Evolutionary conservation across 176 grass and related monocot species (phyloP), one percentile per base, ranked within the genome.

Genomic region (Eleusine indica): DNA sequence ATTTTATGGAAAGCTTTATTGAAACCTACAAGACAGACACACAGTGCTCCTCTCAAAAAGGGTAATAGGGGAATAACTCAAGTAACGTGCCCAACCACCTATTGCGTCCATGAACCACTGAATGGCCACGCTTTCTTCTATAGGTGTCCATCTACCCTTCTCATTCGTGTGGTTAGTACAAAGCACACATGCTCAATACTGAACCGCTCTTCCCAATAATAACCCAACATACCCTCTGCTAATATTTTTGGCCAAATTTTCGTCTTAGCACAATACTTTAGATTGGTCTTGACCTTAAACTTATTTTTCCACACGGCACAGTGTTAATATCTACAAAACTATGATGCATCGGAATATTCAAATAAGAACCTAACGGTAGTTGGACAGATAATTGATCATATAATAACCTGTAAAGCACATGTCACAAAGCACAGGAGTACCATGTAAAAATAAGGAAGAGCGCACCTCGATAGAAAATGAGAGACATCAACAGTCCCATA

Each of bases 111-210:
- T 32, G 82, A 72, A 41, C 40, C 28, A 70, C 28, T 29, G 69
- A 48, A 62, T 49, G 18, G 47, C 17, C 77, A 16, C 9, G 19
- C n/a, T 9, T 15, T 4, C 9, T 32, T 35, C 18, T 32, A 67
- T 15, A 15, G 17, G 43, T 67, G 42, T 38, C 4, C 39, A 84
- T 88, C 25, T 37, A 19, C 75, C 47, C 17, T 64, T 35, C 66
- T 18, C 54, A 72, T 53, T 37, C 3, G 51, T 22, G 87, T 65
- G 80, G 38, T n/a, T 78, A 78, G n/a, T 57, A 52, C 68, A 63
- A 47, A 85, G 22, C 71, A 12, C 72, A 82, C 78, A 58, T 89
- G 83, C 15, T 39, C 56, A 82, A 1, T 15, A 58, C 5, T 42
- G 14, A 51, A 57, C 64, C 28, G 43, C 81, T 44, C 54, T 80